Evolutionary conservation across 495 filamentous ascomycete genomes (phyloP).

Genomic region (Neurospora sp.): DNA sequence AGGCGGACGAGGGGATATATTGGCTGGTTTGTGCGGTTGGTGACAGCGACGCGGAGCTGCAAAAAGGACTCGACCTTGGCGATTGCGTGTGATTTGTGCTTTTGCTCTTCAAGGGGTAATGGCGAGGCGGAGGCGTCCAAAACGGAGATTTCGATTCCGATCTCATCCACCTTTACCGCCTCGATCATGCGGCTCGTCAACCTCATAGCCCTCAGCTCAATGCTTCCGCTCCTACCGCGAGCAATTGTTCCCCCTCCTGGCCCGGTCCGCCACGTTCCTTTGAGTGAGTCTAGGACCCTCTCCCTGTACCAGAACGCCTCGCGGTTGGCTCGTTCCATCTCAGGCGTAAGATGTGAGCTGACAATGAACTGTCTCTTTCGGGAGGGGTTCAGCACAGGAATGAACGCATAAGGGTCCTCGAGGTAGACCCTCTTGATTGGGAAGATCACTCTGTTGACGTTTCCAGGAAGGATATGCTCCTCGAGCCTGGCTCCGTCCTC

Average conservation of each 20-base stretch:
- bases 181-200: slow-evolving; percentile 74
- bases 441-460: slow-evolving; percentile 65
- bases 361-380: slow-evolving; percentile 82
- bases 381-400: slow-evolving; percentile 69
- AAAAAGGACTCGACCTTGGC: slow-evolving; percentile 64
- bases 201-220: slow-evolving; percentile 67
- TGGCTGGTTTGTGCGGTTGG: slow-evolving; percentile 59
- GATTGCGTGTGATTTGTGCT: slow-evolving; percentile 24
- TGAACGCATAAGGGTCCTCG: slow-evolving; percentile 62
- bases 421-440: slow-evolving; percentile 69
- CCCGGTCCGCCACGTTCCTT: slow-evolving; percentile 50
- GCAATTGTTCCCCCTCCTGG: slow-evolving; percentile 30
- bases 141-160: slow-evolving; percentile 57
- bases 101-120: slow-evolving; percentile 11
- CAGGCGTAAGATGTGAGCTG: slow-evolving; percentile 67
- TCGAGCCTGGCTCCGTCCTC: slow-evolving; percentile 26
- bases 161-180: slow-evolving; percentile 68
- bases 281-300: slow-evolving; percentile 61
- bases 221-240: slow-evolving; percentile 48
- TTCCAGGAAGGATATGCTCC: slow-evolving; percentile 64
- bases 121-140: slow-evolving; percentile 16
- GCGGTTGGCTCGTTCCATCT: slow-evolving; percentile 64
- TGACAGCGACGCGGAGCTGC: slow-evolving; percentile 54
- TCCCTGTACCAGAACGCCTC: slow-evolving; percentile 93
- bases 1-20: slow-evolving; percentile 67